Evolutionary conservation across 768 basidiomycete genomes (phyloP), one percentile per base, ranked within the genome.

Genomic region (Leucogyrophana mollusca): DNA sequence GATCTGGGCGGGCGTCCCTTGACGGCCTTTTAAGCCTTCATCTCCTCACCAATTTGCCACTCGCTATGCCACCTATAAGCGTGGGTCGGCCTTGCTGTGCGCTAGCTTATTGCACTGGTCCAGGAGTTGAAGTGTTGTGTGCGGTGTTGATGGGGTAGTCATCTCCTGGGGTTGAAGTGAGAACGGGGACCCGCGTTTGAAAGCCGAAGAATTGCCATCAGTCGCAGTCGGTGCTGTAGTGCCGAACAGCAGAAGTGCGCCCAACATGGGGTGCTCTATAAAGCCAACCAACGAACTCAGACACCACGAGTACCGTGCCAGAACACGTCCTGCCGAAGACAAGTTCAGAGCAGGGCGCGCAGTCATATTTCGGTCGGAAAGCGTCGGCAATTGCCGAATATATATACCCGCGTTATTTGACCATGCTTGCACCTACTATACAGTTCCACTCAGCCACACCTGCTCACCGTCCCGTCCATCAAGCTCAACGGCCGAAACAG

Each of bases 1-100:
- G 35, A 88, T 65, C 59, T 87, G 82, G 13, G 89, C 80, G 14
- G 90, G 90, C 4, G 89, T 88, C 34, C 90, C 83, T 77, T 21
- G 9, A 21, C 20, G 35, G 35, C 35, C 35, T 16, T 24, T 47
- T n/a, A 21, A 17, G 39, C 17, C 18, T 22, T 17, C 23, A 22
- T 11, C 43, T 35, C 9, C 85, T 81, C 42, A 85, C 77, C 53
- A 88, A 66, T 11, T 87, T 72, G 13, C 90, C 87, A 33, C 76
- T 73, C 0, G 82, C 64, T 17, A 89, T 65, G 2, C 90, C 90
- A 32, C 87, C 87, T 0, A 83, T 87, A 13, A 93, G 68, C 14
- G 90, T 86, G 17, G 90, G 82, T 40, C 90, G 69, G 3, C 81
- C 78, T 45, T 82, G 78, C 18, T 70, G 68, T 2, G 70, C 59